Evolutionary conservation across 2,329 filamentous ascomycete species (phyloP), one percentile per base, ranked within the genome.

Genomic region (Aspergillus proliferans): DNA sequence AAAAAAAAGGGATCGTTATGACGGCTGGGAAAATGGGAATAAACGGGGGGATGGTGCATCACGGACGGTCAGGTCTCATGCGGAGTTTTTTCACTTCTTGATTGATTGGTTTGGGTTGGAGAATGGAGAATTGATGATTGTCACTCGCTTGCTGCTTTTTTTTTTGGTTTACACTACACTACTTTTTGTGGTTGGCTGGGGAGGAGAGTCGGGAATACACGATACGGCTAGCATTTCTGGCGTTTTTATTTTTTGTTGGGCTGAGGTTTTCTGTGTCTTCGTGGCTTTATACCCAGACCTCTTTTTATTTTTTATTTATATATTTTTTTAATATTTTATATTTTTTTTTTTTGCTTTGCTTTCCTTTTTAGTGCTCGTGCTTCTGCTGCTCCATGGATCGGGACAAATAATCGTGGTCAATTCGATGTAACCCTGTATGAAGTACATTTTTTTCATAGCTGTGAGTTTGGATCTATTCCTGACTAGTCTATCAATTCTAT

Each of bases 211-310:
- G n/a, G 39, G 19, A 42, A 42, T 19, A 42, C 24, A 19, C 15
- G 19, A n/a, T 12, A 18, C 15, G 38, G 18, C 15, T 40, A 40
- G 41, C 41, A 43, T 42, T 46, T 47, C 39, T 34, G 22, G 38
- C 26, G 40, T 38, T 43, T 36, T 45, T 15, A 14, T 42, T 19
- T 43, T 19, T 24, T 46, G 48, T 40, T 50, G 24, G 30, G 43
- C 12, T 45, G 30, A n/a, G 39, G 43, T 26, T 46, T 38, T 28
- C 26, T 28, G 26, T 28, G 38, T 18, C n/a, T 40, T 40, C 18
- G 43, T 30, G 7, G 22, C 43, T 39, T 47, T 22, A 46, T 48
- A 42, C 15, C 14, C 22, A 46, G 39, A 21, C 22, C 28, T 21
- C 47, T 48, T 53, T 34, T 49, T 21, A 14, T 19, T 21, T 42